A percentile compares a stretch with the other conserved stretches of the same genome.
These are phyloP conservation scores for Haplosporangium sp. DNA, from an alignment of 371 early-diverging fungal genomes.

Conservation along the genomic window DNA sequence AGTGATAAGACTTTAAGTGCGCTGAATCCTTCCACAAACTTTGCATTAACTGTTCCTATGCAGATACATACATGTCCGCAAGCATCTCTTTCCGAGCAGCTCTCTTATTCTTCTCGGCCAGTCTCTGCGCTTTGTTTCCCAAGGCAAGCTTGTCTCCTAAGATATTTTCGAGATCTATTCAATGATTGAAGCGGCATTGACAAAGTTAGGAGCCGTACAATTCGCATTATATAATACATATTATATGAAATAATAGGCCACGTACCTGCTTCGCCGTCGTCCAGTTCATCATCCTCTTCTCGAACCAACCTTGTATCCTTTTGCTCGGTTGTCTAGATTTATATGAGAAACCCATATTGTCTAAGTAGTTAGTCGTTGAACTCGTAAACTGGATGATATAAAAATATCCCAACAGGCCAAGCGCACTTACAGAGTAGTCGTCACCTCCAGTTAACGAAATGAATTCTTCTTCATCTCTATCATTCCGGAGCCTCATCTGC, in stretches of 20 bases:
- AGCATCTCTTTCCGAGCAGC: slow-evolving; percentile 66
- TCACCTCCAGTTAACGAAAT: slow-evolving; percentile 48
- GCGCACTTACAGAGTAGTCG: slow-evolving; percentile 31
- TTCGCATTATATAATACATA: no score
- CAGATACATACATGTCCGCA: slow-evolving; percentile 59
- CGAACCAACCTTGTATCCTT: slow-evolving; percentile 38
- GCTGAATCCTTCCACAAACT: no score
- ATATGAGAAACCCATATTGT: background rate
- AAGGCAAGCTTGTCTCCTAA: slow-evolving; percentile 41
- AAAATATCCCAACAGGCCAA: no score
- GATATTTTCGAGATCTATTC: slow-evolving; percentile 37
- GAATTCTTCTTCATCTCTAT: slow-evolving; percentile 47
- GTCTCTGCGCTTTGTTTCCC: slow-evolving; percentile 35
- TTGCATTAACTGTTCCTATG: no score
- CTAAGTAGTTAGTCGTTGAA: no score
- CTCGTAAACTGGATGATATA: background rate
- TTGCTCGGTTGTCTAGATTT: slow-evolving; percentile 24
- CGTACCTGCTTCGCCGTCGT: slow-evolving; percentile 54
- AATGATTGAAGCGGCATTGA: background rate
- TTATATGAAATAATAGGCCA: no score
- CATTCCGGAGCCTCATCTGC: slow-evolving; percentile 48
- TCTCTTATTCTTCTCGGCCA: slow-evolving; percentile 57
- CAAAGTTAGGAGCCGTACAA: no score
- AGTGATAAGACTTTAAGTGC: no score
- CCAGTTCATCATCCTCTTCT: slow-evolving; percentile 54